Percentiles rank a stretch among this genome's conserved stretches.
Evolutionary conservation across 306 rosid species (phyloP).

Genomic region (Cucurbita moschata): DNA sequence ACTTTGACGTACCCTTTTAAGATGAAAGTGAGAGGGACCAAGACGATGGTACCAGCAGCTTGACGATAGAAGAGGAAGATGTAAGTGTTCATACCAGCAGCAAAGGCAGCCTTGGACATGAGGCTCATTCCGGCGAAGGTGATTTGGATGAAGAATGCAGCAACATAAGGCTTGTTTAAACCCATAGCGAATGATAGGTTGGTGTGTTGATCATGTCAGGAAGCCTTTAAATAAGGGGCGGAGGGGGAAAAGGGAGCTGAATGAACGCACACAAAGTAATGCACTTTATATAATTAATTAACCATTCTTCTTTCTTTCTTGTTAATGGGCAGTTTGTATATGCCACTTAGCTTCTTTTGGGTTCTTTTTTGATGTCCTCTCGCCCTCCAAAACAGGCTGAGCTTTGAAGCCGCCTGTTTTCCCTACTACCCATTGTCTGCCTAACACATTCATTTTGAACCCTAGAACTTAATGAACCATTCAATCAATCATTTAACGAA

Average conservation of each 20-base stretch:
- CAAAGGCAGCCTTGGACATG: conserved; percentile 40
- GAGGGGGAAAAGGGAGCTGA: not conserved
- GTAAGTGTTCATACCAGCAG: conserved; percentile 18
- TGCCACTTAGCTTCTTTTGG: not conserved
- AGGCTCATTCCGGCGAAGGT: conserved; percentile 35
- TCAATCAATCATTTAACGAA: too few species aligned
- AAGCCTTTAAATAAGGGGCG: not conserved
- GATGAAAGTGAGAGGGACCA: not conserved
- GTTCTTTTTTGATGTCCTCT: not conserved
- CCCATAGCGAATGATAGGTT: conserved; percentile 10
- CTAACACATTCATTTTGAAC: not conserved
- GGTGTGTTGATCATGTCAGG: not conserved
- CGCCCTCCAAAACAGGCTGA: not conserved
- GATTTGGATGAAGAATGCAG: conserved; percentile 24
- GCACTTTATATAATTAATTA: not conserved
- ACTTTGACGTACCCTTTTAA: not conserved
- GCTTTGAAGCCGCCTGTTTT: not conserved
- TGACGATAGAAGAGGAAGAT: conserved; percentile 11
- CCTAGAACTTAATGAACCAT: too few species aligned
- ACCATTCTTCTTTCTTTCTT: not conserved
- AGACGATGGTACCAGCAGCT: not conserved
- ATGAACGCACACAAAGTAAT: not conserved
- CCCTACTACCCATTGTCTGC: not conserved
- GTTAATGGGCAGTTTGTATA: not conserved
- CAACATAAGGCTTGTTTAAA: conserved; percentile 36